A percentile compares a stretch with the other conserved stretches of the same genome.
Conservation (phyloP, 2,329 filamentous ascomycete genomes). For the Eutypella sp. region DNA sequence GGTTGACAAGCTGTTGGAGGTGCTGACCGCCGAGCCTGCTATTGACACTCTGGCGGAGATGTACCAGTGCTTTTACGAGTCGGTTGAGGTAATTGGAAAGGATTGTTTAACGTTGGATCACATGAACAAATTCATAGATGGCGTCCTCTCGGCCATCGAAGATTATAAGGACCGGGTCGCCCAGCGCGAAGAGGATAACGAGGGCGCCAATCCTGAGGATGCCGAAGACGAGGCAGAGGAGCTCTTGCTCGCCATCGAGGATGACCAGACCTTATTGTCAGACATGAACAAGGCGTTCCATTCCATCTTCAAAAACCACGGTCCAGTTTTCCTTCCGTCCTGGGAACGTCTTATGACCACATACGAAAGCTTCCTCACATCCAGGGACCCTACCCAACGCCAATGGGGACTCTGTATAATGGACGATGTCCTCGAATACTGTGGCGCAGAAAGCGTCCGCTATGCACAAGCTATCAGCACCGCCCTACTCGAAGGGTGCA, state of each 20-base stretch:
- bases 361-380: constrained; percentile 80
- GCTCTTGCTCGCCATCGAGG: constrained; percentile 84
- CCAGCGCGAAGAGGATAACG: constrained; percentile 77
- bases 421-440: constrained; percentile 97
- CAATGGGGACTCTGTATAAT: constrained; percentile 99
- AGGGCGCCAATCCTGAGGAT: constrained; percentile 69
- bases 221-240: constrained; percentile 89
- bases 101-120: constrained; percentile 72
- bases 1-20: constrained; percentile 86
- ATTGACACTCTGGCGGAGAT: constrained; percentile 97
- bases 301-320: constrained; percentile 97
- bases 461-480: constrained; percentile 84
- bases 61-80: constrained; percentile 99
- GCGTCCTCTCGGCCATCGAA: constrained; percentile 77
- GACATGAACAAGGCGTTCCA: constrained; percentile 99
- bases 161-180: constrained; percentile 89
- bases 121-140: constrained; percentile 83
- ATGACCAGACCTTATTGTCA: constrained; percentile 91
- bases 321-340: constrained; percentile 72
- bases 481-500: constrained; percentile 80
- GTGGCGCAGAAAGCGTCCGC: constrained; percentile 78
- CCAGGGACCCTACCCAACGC: constrained; percentile 79
- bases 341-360: constrained; percentile 85
- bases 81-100: constrained; percentile 87
- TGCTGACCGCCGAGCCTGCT: constrained; percentile 86